Evolutionary conservation across 2,329 filamentous ascomycete genomes (phyloP).

Genomic region (Alternaria angustiovoidea): DNA sequence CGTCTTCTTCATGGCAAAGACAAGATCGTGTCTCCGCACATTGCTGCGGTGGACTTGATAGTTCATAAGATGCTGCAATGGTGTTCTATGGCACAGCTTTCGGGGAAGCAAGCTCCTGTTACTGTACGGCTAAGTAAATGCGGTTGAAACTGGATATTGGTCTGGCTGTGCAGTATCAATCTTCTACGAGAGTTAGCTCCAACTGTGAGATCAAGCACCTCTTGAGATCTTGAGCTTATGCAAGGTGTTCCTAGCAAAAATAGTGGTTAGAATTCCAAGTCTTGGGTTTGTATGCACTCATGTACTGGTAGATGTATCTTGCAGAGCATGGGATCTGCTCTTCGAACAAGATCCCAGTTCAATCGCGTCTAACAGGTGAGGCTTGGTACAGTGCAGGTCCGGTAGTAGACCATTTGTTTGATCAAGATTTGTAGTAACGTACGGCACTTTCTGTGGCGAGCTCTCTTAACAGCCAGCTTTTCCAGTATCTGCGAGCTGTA

Average conservation of each 20-base stretch:
- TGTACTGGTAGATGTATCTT: not conserved
- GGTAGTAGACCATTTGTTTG: not conserved
- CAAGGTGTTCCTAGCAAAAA: not conserved
- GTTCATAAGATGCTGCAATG: conserved; percentile 1
- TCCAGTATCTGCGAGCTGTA: not conserved
- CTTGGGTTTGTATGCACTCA: not conserved
- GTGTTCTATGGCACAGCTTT: conserved; percentile 7
- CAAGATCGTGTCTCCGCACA: conserved; percentile 18
- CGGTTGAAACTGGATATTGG: not conserved
- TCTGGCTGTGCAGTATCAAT: not conserved
- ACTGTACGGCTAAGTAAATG: not conserved
- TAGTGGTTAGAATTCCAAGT: not conserved
- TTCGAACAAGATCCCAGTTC: not conserved
- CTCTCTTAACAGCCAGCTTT: not conserved
- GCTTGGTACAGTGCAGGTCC: not conserved
- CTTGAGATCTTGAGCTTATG: not conserved
- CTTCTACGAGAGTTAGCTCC: not conserved
- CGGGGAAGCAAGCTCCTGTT: not conserved
- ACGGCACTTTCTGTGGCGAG: not conserved
- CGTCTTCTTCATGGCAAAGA: conserved; percentile 11
- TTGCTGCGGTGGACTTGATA: conserved; percentile 1
- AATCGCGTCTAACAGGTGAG: not conserved
- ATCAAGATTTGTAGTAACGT: not conserved
- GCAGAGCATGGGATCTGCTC: not conserved
- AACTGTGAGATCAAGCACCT: conserved; percentile 11